Conservation (phyloP, 148 eudicot species). For the Polygonum maritimum region DNA sequence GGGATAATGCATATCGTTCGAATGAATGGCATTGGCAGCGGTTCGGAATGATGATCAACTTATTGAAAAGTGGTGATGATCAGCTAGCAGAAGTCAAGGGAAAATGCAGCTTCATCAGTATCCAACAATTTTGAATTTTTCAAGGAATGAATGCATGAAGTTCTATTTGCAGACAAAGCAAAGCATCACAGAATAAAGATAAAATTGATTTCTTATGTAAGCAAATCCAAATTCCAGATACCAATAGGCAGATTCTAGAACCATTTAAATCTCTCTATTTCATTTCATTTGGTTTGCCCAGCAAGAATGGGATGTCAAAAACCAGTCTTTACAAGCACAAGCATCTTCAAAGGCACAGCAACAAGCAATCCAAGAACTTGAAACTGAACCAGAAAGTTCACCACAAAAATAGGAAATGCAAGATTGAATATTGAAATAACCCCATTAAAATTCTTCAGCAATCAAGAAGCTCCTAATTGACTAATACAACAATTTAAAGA, state of each 20-base stretch:
- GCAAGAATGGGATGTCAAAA: neutral
- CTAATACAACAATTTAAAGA: neutral
- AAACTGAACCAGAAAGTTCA: neutral
- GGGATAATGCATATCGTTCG: neutral
- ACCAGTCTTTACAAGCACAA: neutral
- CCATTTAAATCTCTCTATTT: neutral
- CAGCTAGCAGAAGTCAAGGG: neutral
- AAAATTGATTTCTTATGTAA: neutral
- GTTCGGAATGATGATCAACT: neutral
- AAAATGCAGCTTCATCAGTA: neutral
- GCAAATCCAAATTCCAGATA: neutral
- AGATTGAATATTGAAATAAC: neutral
- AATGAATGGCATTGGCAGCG: neutral
- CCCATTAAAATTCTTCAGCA: neutral
- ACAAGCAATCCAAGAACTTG: neutral
- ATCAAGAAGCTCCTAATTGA: neutral
- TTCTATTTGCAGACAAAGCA: neutral
- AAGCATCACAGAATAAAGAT: neutral
- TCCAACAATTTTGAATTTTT: neutral
- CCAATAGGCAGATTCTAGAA: neutral
- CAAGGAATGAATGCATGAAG: neutral
- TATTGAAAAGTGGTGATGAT: neutral
- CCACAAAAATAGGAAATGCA: neutral
- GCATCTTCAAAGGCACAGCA: slow-evolving; percentile 1
- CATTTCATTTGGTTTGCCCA: neutral